Percentiles rank a stretch among this genome's conserved stretches.
phyloP scores from a whole-genome alignment of 2,329 filamentous ascomycete genomes.

The Phyllosticta citriasiana region DNA sequence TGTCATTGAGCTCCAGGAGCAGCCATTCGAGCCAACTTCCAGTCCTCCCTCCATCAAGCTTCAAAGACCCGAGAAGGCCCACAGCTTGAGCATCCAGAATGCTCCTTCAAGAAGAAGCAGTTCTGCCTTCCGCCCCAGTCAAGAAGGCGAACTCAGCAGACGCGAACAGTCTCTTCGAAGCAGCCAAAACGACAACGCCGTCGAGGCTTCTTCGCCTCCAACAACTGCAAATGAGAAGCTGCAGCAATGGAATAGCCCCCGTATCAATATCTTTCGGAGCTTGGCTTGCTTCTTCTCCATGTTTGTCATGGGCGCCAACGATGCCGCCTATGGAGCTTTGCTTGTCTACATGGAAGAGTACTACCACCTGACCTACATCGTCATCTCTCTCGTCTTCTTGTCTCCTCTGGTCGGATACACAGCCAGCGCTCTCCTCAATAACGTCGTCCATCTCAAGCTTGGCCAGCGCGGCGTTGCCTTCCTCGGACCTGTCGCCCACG shows the following conservation, averaged over 20 bases:
- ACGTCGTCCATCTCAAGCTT: slow-evolving; percentile 50
- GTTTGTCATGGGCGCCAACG: slow-evolving; percentile 58
- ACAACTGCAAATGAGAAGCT: slow-evolving; percentile 29
- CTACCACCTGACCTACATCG: slow-evolving; percentile 51
- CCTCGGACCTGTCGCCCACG: slow-evolving; percentile 51
- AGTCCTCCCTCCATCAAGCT: slow-evolving; percentile 13
- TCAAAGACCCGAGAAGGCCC: slow-evolving; percentile 4
- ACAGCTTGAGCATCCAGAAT: slow-evolving; percentile 2
- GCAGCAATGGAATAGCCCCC: slow-evolving; percentile 56
- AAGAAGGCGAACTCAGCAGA: background rate
- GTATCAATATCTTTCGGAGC: slow-evolving; percentile 49
- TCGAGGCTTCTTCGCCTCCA: slow-evolving; percentile 37
- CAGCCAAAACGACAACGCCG: slow-evolving; percentile 16
- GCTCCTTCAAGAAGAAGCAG: background rate
- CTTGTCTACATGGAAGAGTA: slow-evolving; percentile 49
- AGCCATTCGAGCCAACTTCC: background rate
- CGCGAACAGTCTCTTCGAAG: background rate
- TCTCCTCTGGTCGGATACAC: slow-evolving; percentile 58
- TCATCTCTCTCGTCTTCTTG: slow-evolving; percentile 58
- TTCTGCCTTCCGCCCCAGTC: background rate
- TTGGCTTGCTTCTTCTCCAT: slow-evolving; percentile 52
- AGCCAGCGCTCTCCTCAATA: slow-evolving; percentile 53
- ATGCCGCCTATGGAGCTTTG: slow-evolving; percentile 52
- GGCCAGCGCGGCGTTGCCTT: slow-evolving; percentile 65
- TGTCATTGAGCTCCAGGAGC: slow-evolving; percentile 23